Evolutionary conservation across 148 eudicot species (phyloP), one percentile per base, ranked within the genome.

Genomic region (Fagopyrum tataricum): DNA sequence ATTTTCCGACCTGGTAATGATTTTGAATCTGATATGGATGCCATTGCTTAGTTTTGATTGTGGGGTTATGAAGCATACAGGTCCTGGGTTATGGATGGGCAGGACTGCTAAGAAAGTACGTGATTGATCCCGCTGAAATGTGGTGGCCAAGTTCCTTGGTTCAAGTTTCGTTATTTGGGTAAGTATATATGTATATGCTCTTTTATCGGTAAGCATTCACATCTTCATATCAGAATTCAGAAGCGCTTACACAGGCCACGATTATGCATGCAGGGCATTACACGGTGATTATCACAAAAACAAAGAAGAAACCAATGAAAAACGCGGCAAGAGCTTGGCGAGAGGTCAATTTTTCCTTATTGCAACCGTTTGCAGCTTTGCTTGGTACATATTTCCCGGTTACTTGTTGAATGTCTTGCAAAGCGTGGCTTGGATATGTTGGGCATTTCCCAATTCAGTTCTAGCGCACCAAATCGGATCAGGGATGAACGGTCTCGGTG

Each of bases 11-110:
- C 49, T 46, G 49, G 49, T 48, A 48, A 48, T 48, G 12, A 17
- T 48, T 17, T 48, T 10, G 53, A 9, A 48, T 48, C 15, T 9
- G 53, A 48, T 48, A 11, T 48, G n/a, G 15, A 13, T 48, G 37
- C 37, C 37, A 31, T 31, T 31, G 37, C 37, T 31, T 31, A 31
- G 37, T 31, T 31, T 31, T 10, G 13, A 11, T 47, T 9, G 14
- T 11, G 7, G 17, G n/a, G 43, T 17, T 15, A 31, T 39, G 44
- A 37, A n/a, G 41, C n/a, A 21, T 75, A 20, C 84, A 91, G 97
- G 91, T 91, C 7, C 72, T 91, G 4, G 97, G 97, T 42, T 89
- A 89, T 68, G 97, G 97, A 41, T 91, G 97, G 97, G 97, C 97
- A 0, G 97, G 97, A 11, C 72, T 91, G 1, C 70, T 89, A 17